Conservation (phyloP, 805 yeast genomes). For the Brettanomyces nanus region DNA sequence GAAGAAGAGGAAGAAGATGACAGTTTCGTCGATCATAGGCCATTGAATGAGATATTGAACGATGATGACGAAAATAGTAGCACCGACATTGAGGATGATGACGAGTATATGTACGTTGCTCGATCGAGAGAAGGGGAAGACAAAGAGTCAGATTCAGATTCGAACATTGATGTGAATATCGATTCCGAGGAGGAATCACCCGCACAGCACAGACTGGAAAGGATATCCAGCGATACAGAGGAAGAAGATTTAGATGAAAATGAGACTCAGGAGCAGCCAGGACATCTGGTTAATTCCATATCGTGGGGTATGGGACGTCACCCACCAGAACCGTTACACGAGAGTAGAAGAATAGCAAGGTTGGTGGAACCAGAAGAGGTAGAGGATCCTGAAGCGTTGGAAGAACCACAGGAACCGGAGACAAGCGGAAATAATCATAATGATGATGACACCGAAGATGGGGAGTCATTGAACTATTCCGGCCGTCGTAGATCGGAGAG, state of each 20-base stretch:
- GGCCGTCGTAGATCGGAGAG: neutral
- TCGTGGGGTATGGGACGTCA: too few relatives aligned
- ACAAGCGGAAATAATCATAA: neutral
- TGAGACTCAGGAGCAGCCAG: too few relatives aligned
- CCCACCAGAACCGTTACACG: too few relatives aligned
- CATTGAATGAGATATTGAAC: slow-evolving; percentile 8
- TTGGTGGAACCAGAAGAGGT: too few relatives aligned
- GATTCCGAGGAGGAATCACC: neutral
- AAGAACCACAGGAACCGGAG: too few relatives aligned
- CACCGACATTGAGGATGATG: slow-evolving; percentile 8
- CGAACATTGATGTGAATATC: neutral
- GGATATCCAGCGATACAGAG: too few relatives aligned
- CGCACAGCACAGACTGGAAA: too few relatives aligned
- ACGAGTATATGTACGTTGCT: slow-evolving; percentile 2
- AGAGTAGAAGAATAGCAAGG: too few relatives aligned
- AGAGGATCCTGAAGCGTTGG: too few relatives aligned
- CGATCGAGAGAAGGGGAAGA: too few relatives aligned
- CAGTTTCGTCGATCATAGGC: slow-evolving; percentile 8
- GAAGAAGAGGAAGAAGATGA: slow-evolving; percentile 7
- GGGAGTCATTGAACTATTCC: neutral
- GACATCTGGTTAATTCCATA: too few relatives aligned
- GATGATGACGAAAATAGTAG: slow-evolving; percentile 4
- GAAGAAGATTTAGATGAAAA: too few relatives aligned
- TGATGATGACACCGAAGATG: neutral
- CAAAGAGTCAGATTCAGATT: slow-evolving; percentile 5